Evolutionary conservation across 306 rosid species (phyloP).

Genomic region (Cicer chorassanicum): DNA sequence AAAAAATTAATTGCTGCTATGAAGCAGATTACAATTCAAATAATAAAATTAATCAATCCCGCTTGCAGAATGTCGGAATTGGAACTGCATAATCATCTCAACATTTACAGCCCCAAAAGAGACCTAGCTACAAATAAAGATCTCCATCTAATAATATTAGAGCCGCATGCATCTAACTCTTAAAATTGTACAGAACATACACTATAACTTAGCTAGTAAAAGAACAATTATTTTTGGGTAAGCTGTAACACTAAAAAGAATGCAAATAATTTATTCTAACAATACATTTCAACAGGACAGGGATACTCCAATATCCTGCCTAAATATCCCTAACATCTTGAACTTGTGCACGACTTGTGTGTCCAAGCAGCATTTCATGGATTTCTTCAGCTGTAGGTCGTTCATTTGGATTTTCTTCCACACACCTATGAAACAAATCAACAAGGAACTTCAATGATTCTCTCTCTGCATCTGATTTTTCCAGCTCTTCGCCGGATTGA

Average conservation of each 20-base stretch:
- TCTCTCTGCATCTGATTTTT: conserved; percentile 51
- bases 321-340: conserved; percentile 50
- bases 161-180: conserved; percentile 49
- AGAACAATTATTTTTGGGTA: conserved; percentile 32
- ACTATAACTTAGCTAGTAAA: conserved; percentile 41
- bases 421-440: conserved; percentile 73
- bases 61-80: conserved; percentile 19
- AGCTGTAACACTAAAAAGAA: conserved; percentile 30
- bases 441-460: conserved; percentile 62
- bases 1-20: background rate
- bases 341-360: conserved; percentile 43
- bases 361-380: conserved; percentile 58
- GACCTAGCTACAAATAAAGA: conserved; percentile 50
- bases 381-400: conserved; percentile 82
- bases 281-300: conserved; percentile 38
- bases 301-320: conserved; percentile 42
- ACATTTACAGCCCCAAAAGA: conserved; percentile 29
- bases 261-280: conserved; percentile 12
- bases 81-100: conserved; percentile 31
- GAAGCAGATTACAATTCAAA: conserved; percentile 32
- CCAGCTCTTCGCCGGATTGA: conserved; percentile 61
- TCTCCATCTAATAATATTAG: conserved; percentile 44
- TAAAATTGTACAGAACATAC: conserved; percentile 37
- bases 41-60: conserved; percentile 43
- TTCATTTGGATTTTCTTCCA: conserved; percentile 64